Base-by-base conservation (phyloP, 208 protist genomes). In the Trichomonas tenax region DNA sequence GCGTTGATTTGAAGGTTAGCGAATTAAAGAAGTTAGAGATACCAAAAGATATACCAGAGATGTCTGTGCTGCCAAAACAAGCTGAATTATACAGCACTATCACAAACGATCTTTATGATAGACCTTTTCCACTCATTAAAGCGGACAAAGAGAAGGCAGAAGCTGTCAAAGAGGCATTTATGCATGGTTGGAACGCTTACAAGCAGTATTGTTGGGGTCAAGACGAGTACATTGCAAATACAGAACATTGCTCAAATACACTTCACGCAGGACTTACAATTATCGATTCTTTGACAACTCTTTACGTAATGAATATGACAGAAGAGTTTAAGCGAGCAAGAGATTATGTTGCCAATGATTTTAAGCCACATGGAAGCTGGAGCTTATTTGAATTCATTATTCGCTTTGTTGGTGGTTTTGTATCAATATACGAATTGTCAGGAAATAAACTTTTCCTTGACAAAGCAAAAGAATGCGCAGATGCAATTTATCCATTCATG, bases 351-450 rank as follows among this genome's bases (percentile, higher is more conserved):
- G 36, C 6, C 2, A 86, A 86, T 44, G 21, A 44, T 86, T 86
- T 86, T 23, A 44, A 38, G 6, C 23, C 36, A 15, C 4, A 38
- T 45, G 81, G 81, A 8, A 9, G 2, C 8, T 86, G 21, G 1
- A 97, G 96, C 36, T 63, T 98, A 21, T 98, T 98, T 96, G 98
- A 98, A 96, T 97, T 97, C 31, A 97, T 31, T 34, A 98, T 98
- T 96, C 48, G 98, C 38, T 96, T 97, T 45, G 23, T 98, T 23
- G 98, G 98, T 31, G 98, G 97, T 26, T 96, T 98, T 36, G 63
- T 98, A 0, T 88, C 97, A 34, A 97, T 97, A 10, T 98, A 98
- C 82, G 48, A 97, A 14, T 84, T 98, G 9, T 97, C 97, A 31
- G 58, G 89, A 15, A 97, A 98, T 48, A 97, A 10, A 58, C 96